Evolutionary conservation across 805 yeast genomes (phyloP).

Genomic region (Barnettozyma siamensis): DNA sequence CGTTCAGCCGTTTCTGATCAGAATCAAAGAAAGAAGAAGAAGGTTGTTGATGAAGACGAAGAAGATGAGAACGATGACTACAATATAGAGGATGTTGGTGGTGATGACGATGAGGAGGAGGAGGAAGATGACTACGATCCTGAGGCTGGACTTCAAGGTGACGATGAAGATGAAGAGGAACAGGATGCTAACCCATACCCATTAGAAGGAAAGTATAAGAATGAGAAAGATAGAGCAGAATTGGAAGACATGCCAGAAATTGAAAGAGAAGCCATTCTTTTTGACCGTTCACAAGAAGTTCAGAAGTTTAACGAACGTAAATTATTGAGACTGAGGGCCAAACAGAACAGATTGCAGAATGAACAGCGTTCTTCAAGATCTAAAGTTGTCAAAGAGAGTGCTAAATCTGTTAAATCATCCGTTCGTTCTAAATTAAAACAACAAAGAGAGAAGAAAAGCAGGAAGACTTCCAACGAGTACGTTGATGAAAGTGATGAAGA

Average conservation of each 20-base stretch:
- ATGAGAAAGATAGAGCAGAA: conserved; percentile 66
- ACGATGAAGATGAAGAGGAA: conserved; percentile 32
- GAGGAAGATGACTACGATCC: conserved; percentile 39
- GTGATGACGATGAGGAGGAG: conserved; percentile 33
- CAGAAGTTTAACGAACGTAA: conserved; percentile 82
- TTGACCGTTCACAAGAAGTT: conserved; percentile 89
- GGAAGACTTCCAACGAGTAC: conserved; percentile 24
- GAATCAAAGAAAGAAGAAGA: conserved; percentile 23
- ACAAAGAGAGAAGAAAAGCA: conserved; percentile 62
- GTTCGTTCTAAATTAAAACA: conserved; percentile 69
- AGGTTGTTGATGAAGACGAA: conserved; percentile 25
- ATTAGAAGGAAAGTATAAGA: conserved; percentile 82
- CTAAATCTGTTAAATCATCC: conserved; percentile 36
- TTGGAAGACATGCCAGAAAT: conserved; percentile 78
- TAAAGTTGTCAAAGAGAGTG: conserved; percentile 23
- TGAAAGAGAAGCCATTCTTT: conserved; percentile 84
- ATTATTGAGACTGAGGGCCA: conserved; percentile 78
- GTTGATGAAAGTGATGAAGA: conserved; percentile 44
- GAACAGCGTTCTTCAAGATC: conserved; percentile 31
- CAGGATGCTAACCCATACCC: conserved; percentile 76
- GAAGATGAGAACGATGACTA: conserved; percentile 33
- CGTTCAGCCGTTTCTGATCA: conserved; percentile 20
- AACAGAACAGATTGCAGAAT: conserved; percentile 38
- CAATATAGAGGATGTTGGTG: conserved; percentile 30
- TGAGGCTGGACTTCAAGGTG: conserved; percentile 31